Evolutionary conservation across 441 rosid genomes (phyloP), one percentile per base, ranked within the genome.

Genomic region (Adansonia madagascariensis): DNA sequence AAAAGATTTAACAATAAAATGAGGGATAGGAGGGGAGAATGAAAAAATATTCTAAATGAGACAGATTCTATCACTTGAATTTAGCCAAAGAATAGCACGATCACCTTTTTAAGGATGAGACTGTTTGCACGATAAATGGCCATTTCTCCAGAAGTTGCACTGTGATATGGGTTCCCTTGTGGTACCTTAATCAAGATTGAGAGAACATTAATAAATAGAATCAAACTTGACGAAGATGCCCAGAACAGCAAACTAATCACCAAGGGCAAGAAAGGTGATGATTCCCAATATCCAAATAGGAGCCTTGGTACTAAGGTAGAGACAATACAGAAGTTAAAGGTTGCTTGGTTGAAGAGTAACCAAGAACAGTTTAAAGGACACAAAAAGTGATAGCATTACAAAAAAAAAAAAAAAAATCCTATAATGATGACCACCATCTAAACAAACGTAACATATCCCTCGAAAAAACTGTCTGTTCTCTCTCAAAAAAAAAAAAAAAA

Each of bases 111-210:
- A 49, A 49, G 53, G 53, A 49, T 49, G 53, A 49, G n/a, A 49
- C 53, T 11, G 53, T 49, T 49, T 4, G 53, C 53, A 11, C 6
- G n/a, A 49, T 49, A 49, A 2, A 12, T 49, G 53, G 53, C 53
- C 53, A 49, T 49, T 49, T 49, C 53, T 49, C 53, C 53, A 49
- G 53, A 49, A 49, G 53, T 49, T 49, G 53, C 53, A 49, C 53
- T 49, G n/a, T 49, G 53, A 49, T 49, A 49, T 11, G 53, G 53
- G 53, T 49, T 49, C n/a, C 53, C 53, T 49, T 49, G 11, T 49
- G 53, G 53, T 12, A 49, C 53, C n/a, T 49, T 49, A 49, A 85
- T 67, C 55, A 59, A 24, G 41, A 47, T 44, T 14, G 57, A 80
- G 53, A 39, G 31, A 53, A 66, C 20, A 14, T 10, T 10, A 56